A percentile compares a stretch with the other conserved stretches of the same genome.
phyloP scores from a whole-genome alignment of 2,329 filamentous ascomycete genomes.

The Drechslerella coelobrocha region DNA sequence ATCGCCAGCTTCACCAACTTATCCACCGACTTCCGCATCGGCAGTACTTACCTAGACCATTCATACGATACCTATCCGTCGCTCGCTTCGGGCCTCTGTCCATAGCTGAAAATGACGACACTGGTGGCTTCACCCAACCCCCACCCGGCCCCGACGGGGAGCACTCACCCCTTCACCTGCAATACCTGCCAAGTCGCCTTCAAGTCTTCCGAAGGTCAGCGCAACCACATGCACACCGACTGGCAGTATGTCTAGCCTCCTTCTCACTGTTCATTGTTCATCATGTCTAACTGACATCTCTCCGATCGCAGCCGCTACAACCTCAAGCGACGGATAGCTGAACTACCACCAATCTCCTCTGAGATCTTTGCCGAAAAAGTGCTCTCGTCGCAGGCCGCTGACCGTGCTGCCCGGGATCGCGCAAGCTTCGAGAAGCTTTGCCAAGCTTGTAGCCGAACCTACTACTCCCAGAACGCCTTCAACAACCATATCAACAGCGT shows the following conservation, averaged over 20 bases:
- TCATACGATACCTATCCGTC: neutral
- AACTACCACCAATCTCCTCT: constrained; percentile 85
- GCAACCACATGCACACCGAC: constrained; percentile 95
- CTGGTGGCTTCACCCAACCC: constrained; percentile 37
- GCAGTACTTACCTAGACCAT: neutral
- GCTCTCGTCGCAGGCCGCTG: constrained; percentile 82
- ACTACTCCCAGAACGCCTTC: constrained; percentile 95
- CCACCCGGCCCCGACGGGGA: constrained; percentile 14
- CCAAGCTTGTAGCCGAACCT: constrained; percentile 83
- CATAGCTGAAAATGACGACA: constrained; percentile 36
- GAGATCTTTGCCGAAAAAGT: constrained; percentile 97
- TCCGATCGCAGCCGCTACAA: constrained; percentile 83
- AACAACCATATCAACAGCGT: constrained; percentile 89
- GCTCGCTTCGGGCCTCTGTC: neutral
- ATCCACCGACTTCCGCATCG: neutral
- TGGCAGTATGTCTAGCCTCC: constrained; percentile 78
- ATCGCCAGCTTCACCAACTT: neutral
- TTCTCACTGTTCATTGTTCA: constrained; percentile 43
- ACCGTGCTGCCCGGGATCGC: constrained; percentile 82
- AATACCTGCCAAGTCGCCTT: constrained; percentile 98
- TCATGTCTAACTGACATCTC: no score
- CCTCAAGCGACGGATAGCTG: constrained; percentile 89
- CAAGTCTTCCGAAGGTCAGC: constrained; percentile 88
- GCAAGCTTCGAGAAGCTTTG: constrained; percentile 87
- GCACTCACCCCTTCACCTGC: constrained; percentile 88